Percentiles rank a stretch among this genome's conserved stretches.
These are phyloP conservation scores for Wickerhamiella sorbophila DNA, from an alignment of 805 yeast genomes.

Conservation along the genomic window DNA sequence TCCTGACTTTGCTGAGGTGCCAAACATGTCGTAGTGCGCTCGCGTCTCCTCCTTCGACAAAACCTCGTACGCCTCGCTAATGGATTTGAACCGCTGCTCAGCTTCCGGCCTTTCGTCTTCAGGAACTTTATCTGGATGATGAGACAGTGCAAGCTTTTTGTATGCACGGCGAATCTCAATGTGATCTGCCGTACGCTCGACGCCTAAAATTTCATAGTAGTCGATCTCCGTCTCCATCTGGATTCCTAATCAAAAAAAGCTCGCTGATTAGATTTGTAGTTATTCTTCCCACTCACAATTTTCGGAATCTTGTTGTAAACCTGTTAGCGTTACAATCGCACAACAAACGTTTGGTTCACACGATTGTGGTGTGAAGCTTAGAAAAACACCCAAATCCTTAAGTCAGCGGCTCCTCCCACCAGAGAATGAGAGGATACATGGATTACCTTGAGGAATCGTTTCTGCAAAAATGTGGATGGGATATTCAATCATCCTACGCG, in stretches of 20 bases:
- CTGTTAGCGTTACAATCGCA: not conserved
- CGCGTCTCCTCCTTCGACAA: constrained; percentile 44
- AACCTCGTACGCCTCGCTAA: constrained; percentile 74
- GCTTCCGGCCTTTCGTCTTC: constrained; percentile 55
- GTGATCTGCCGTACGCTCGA: constrained; percentile 47
- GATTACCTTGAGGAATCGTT: constrained; percentile 69
- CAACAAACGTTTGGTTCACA: no score
- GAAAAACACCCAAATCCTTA: no score
- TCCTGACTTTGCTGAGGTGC: constrained; percentile 16
- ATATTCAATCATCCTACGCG: constrained; percentile 61
- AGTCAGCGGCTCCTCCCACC: no score
- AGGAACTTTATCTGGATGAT: constrained; percentile 81
- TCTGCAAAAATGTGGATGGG: constrained; percentile 60
- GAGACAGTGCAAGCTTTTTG: constrained; percentile 62
- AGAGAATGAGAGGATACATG: constrained; percentile 64
- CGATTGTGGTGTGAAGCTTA: no score
- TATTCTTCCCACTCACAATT: no score
- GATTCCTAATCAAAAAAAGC: no score
- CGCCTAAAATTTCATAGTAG: constrained; percentile 55
- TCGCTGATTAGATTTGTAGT: no score
- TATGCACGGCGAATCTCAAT: constrained; percentile 74
- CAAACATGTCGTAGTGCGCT: constrained; percentile 26
- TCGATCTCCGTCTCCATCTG: constrained; percentile 16
- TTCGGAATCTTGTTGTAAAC: no score
- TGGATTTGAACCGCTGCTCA: constrained; percentile 68